Evolutionary conservation across 176 grass and related monocot species (phyloP), one percentile per base, ranked within the genome.

Genomic region (Ensete glaucum): DNA sequence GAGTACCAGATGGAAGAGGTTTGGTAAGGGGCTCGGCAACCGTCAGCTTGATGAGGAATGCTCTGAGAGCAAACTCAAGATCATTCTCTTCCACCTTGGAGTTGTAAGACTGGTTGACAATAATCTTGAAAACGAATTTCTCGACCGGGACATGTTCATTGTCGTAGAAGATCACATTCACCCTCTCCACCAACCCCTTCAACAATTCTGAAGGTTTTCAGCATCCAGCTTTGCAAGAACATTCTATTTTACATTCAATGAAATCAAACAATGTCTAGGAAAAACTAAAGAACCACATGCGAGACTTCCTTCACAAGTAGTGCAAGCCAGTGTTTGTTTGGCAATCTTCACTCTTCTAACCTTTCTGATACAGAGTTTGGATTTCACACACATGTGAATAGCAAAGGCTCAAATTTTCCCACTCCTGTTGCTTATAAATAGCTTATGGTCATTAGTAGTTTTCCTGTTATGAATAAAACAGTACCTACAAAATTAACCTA

Each of bases 41-140:
- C 55, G 88, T 84, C 82, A 91, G 80, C 72, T 98, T 98, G 67
- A 93, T 78, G 77, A 98, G 84, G 82, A 98, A 98, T 71, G 94
- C 90, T 70, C 94, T 89, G 58, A 98, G 79, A 21, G 94, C 85
- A 60, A 93, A 93, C 29, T 93, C 88, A 76, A 98, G 82, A 73
- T 79, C 79, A 53, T 78, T 63, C 78, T 91, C 88, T 62, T 88
- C 88, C 77, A 98, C 19, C 67, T 81, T 85, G 60, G 86, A 93
- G 27, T 77, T 60, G 16, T 85, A 91, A 15, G 86, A 89, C 50
- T 93, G 94, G 79, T 87, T 83, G 50, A 98, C 74, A 26, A 50
- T 63, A 48, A 93, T 83, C 79, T 84, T 93, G 83, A 98, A 93
- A 73, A 93, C 94, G 72, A 98, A 98, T 62, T 91, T 93, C 88